Percentiles rank a stretch among this genome's conserved stretches.
These are phyloP conservation scores for Theobroma cacao DNA, from an alignment of 345 rosid species.

Conservation along the genomic window DNA sequence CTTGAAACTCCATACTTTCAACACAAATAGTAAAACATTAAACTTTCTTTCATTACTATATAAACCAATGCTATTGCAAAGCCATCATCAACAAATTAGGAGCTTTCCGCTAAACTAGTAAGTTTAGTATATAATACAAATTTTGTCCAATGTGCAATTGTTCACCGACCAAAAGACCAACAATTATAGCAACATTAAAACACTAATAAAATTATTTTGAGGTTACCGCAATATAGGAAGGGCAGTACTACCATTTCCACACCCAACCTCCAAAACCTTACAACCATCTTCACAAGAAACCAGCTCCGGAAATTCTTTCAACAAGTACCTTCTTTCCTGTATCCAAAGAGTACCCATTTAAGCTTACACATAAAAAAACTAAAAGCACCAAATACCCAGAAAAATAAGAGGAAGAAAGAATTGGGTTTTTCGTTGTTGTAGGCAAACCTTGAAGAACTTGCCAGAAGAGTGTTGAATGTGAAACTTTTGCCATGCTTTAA, in stretches of 20 bases:
- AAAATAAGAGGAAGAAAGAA: neutral
- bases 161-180: neutral
- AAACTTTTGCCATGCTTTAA: slow-evolving; percentile 64
- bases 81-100: neutral
- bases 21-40: neutral
- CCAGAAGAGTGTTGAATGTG: slow-evolving; percentile 80
- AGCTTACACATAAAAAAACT: neutral
- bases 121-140: neutral
- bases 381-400: neutral
- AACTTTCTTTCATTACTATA: neutral
- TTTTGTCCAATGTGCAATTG: neutral
- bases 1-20: neutral
- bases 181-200: neutral
- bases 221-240: slow-evolving; percentile 75
- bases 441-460: slow-evolving; percentile 80
- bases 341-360: neutral
- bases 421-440: neutral
- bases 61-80: neutral
- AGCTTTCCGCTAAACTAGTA: neutral
- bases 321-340: slow-evolving; percentile 83
- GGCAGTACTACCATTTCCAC: slow-evolving; percentile 86
- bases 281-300: slow-evolving; percentile 46
- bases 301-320: slow-evolving; percentile 88
- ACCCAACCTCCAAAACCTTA: slow-evolving; percentile 81
- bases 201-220: neutral